These are phyloP conservation scores for Tetrapisispora pingtungensis DNA, from an alignment of 805 yeast genomes.

Conservation along the genomic window DNA sequence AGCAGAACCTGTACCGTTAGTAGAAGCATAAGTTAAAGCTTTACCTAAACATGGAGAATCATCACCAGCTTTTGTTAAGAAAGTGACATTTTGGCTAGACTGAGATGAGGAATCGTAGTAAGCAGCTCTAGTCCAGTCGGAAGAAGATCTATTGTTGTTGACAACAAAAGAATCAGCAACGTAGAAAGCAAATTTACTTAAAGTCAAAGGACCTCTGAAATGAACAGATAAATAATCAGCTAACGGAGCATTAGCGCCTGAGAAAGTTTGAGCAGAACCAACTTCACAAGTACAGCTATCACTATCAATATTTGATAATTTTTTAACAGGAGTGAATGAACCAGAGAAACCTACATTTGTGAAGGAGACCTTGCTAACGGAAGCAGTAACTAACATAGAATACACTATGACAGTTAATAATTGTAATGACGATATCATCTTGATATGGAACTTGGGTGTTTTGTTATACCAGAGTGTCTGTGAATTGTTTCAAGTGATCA, in stretches of 20 bases:
- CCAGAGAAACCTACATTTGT: slow-evolving; percentile 29
- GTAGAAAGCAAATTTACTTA: slow-evolving; percentile 53
- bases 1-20: slow-evolving; percentile 45
- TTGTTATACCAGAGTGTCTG: no score
- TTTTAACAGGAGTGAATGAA: slow-evolving; percentile 22
- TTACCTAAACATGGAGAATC: slow-evolving; percentile 55
- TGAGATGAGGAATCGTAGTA: slow-evolving; percentile 40
- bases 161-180: slow-evolving; percentile 34
- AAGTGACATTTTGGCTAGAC: slow-evolving; percentile 54
- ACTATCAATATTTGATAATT: slow-evolving; percentile 15
- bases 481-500: no score
- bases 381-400: slow-evolving; percentile 1
- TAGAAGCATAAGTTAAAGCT: slow-evolving; percentile 52
- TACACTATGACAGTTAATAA: neutral
- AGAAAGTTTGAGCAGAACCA: slow-evolving; percentile 21
- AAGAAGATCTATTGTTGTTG: slow-evolving; percentile 25
- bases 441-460: no score
- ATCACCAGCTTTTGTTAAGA: slow-evolving; percentile 53
- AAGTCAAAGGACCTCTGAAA: slow-evolving; percentile 62
- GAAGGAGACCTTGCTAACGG: slow-evolving; percentile 17
- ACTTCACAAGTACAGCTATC: slow-evolving; percentile 25
- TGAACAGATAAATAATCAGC: slow-evolving; percentile 62
- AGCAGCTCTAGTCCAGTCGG: slow-evolving; percentile 49
- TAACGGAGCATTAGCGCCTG: slow-evolving; percentile 58
- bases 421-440: neutral